Evolutionary conservation across 306 rosid species (phyloP), one percentile per base, ranked within the genome.

Genomic region (Prunus davidiana): DNA sequence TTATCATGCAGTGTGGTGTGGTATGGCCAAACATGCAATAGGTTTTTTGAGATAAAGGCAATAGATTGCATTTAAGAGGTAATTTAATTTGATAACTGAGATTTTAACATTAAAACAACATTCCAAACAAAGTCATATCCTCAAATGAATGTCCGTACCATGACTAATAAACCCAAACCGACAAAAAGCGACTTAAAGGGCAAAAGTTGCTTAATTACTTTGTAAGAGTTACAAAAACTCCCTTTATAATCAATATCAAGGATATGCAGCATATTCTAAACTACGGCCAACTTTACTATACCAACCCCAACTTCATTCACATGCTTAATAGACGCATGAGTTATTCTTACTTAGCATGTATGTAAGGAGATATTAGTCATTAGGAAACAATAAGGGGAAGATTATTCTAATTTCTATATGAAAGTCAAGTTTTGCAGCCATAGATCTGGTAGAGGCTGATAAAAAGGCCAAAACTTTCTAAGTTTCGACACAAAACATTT

Each of bases 171-270:
- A 76, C 43, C 67, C 75, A 28, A 41, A 19, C 55, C 25, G 52
- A 76, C 64, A 83, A 58, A 64, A 72, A 76, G 81, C 15, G 50
- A 19, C 63, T 30, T 3, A n/a, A 83, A 74, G 34, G 63, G 64
- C 20, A 46, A 54, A 28, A 28, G 61, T 34, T 34, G 27, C 72
- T 67, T 28, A 62, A 0, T 28, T 5, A 13, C 3, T 12, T 14
- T 28, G 28, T 28, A 6, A 62, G 15, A 3, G 34, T 24, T 58
- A n/a, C 27, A 20, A 4, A 58, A 58, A 2, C 10, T 58, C 25
- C 10, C 18, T 0, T 24, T 22, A 6, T 34, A 13, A 47, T 47
- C 16, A 47, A 12, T 55, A 25, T 47, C 58, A 47, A 24, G 73
- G 50, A 24, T 27, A 46, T 50, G 55, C n/a, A 50, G 4, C 18